Conservation (phyloP, 1,284 basidiomycete genomes). For the Ganoderma resinaceum region DNA sequence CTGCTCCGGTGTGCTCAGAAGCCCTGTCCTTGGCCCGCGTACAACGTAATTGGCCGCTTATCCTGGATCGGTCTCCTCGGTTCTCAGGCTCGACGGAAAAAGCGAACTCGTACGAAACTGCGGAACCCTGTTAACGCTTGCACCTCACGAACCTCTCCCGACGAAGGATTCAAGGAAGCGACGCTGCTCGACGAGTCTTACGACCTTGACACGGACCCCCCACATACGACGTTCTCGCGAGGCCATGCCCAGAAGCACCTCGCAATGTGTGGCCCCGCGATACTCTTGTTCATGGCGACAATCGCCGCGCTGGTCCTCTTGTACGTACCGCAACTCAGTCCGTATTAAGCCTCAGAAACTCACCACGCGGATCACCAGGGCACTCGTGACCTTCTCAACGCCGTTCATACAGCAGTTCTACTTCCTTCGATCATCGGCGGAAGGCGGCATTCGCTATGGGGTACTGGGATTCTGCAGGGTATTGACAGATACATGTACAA, state of each 20-base stretch:
- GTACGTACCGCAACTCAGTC: slow-evolving; percentile 27
- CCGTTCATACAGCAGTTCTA: slow-evolving; percentile 40
- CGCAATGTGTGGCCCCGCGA: slow-evolving; percentile 28
- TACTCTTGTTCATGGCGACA: slow-evolving; percentile 32
- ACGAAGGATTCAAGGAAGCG: neutral
- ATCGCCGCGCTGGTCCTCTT: slow-evolving; percentile 35
- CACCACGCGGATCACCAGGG: slow-evolving; percentile 25
- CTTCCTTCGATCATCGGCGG: slow-evolving; percentile 36
- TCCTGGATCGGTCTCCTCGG: neutral
- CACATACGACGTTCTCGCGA: slow-evolving; percentile 6
- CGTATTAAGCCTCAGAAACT: neutral
- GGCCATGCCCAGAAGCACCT: slow-evolving; percentile 18
- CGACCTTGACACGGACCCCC: slow-evolving; percentile 8
- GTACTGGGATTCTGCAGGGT: slow-evolving; percentile 41
- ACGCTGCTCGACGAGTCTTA: slow-evolving; percentile 4
- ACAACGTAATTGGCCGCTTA: neutral
- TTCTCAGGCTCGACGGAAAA: slow-evolving; percentile 5
- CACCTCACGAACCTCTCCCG: neutral
- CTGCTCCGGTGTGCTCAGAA: neutral
- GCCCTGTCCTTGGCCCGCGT: neutral
- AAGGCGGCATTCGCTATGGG: slow-evolving; percentile 39
- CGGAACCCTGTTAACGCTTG: neutral
- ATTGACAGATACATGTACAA: slow-evolving; percentile 28
- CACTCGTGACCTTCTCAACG: slow-evolving; percentile 39
- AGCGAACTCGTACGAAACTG: slow-evolving; percentile 2